A percentile compares a stretch with the other conserved stretches of the same genome.
Evolutionary conservation across 164 flowering plant genomes (phyloP).

Genomic region (Annona squamosa): DNA sequence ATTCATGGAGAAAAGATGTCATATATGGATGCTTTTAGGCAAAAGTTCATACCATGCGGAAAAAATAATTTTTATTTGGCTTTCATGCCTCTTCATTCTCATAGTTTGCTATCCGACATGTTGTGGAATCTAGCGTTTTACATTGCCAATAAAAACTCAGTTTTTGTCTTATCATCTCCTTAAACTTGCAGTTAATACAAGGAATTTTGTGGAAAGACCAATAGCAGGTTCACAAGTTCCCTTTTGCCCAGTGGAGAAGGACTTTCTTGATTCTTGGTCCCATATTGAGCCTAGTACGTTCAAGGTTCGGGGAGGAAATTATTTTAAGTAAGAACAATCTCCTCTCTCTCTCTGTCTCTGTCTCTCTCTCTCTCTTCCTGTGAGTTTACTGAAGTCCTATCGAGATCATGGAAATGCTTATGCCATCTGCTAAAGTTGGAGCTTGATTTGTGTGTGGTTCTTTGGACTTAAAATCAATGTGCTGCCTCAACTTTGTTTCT

Average conservation of each 20-base stretch:
- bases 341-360: not conserved
- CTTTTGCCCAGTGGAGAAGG: slow-evolving; percentile 77
- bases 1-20: not conserved
- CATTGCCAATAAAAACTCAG: not conserved
- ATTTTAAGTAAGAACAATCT: slow-evolving; percentile 46
- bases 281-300: slow-evolving; percentile 68
- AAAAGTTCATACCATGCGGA: not conserved
- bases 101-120: not conserved
- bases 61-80: not conserved
- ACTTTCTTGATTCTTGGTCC: slow-evolving; percentile 91
- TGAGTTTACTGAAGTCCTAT: not conserved
- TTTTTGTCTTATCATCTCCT: slow-evolving; percentile 6
- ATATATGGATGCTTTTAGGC: no score
- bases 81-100: not conserved
- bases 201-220: slow-evolving; percentile 70
- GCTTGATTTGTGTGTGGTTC: not conserved
- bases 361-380: not conserved
- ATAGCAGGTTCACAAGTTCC: slow-evolving; percentile 92
- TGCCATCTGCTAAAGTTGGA: not conserved
- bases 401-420: not conserved
- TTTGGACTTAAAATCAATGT: not conserved
- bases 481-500: not conserved
- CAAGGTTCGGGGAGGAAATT: slow-evolving; percentile 74
- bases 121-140: not conserved
- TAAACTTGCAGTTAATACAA: slow-evolving; percentile 57